Percentiles rank a stretch among this genome's conserved stretches.
Evolutionary conservation across 2,329 filamentous ascomycete species (phyloP).

Genomic region (Ascochyta viciae-villosae): DNA sequence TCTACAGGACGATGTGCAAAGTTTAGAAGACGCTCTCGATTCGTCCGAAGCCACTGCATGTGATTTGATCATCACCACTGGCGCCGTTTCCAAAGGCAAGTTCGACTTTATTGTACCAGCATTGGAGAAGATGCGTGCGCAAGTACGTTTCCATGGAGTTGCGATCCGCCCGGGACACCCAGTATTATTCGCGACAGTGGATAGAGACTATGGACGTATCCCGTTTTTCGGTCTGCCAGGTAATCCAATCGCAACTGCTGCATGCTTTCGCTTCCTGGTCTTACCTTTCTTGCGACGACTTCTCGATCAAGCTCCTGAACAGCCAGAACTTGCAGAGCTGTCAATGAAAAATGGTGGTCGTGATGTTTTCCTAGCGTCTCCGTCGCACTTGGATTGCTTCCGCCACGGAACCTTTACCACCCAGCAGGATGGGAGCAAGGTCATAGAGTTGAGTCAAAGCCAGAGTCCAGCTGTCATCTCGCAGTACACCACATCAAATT

Average conservation of each 20-base stretch:
- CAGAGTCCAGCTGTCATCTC: slow-evolving; percentile 19
- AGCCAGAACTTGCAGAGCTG: background rate
- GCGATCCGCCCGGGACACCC: slow-evolving; percentile 16
- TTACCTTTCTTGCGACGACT: slow-evolving; percentile 12
- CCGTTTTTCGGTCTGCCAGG: slow-evolving; percentile 15
- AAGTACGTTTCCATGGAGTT: slow-evolving; percentile 16
- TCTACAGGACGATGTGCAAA: slow-evolving; percentile 6
- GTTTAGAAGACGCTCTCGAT: background rate
- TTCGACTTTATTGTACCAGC: slow-evolving; percentile 8
- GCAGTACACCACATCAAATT: slow-evolving; percentile 17
- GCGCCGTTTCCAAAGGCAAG: slow-evolving; percentile 11
- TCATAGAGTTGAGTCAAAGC: slow-evolving; percentile 6
- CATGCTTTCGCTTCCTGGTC: slow-evolving; percentile 18
- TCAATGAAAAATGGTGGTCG: background rate
- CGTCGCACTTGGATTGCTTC: slow-evolving; percentile 12
- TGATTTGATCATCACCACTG: slow-evolving; percentile 10
- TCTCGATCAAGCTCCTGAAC: background rate
- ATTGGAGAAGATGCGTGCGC: background rate
- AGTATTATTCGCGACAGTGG: slow-evolving; percentile 11
- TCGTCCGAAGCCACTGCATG: background rate
- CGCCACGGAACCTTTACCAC: slow-evolving; percentile 4
- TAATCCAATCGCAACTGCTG: slow-evolving; percentile 16
- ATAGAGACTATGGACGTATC: background rate
- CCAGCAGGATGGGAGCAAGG: background rate
- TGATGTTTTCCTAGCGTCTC: slow-evolving; percentile 4